A percentile compares a stretch with the other conserved stretches of the same genome.
Evolutionary conservation across 1,284 basidiomycete species (phyloP).

Genomic region (Grifola frondosa): DNA sequence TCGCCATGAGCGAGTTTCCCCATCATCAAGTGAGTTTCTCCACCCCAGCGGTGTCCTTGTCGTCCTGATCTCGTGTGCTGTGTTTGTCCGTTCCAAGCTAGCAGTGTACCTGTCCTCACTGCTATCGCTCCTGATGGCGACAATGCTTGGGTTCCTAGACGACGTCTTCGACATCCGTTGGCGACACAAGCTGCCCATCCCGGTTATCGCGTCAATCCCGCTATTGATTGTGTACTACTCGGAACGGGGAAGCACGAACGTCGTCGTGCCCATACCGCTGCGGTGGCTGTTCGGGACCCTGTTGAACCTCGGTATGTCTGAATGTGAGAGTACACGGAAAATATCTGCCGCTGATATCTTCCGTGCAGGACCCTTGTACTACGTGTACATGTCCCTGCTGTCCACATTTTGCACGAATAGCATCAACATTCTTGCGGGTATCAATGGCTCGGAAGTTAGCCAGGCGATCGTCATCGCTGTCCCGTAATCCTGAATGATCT

Average conservation of each 20-base stretch:
- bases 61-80: constrained; percentile 1
- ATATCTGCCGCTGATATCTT: not conserved
- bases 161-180: constrained; percentile 99
- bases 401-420: constrained; percentile 98
- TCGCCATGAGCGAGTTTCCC: constrained; percentile 74
- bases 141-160: constrained; percentile 93
- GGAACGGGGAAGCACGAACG: constrained; percentile 88
- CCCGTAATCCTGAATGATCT: constrained; percentile 89
- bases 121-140: constrained; percentile 88
- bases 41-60: constrained; percentile 4
- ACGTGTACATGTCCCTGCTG: constrained; percentile 93
- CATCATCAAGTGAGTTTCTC: constrained; percentile 73
- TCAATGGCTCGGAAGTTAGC: constrained; percentile 94
- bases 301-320: constrained; percentile 79
- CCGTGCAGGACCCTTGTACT: constrained; percentile 85
- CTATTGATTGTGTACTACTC: constrained; percentile 96
- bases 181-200: constrained; percentile 97
- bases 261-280: constrained; percentile 89
- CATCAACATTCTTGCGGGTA: constrained; percentile 98
- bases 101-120: constrained; percentile 92
- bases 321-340: no score
- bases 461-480: constrained; percentile 93
- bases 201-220: constrained; percentile 92
- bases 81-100: constrained; percentile 59
- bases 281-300: constrained; percentile 73